A percentile compares a stretch with the other conserved stretches of the same genome.
These are phyloP conservation scores for Colletotrichum lini DNA, from an alignment of 2,329 filamentous ascomycete genomes.

Conservation along the genomic window DNA sequence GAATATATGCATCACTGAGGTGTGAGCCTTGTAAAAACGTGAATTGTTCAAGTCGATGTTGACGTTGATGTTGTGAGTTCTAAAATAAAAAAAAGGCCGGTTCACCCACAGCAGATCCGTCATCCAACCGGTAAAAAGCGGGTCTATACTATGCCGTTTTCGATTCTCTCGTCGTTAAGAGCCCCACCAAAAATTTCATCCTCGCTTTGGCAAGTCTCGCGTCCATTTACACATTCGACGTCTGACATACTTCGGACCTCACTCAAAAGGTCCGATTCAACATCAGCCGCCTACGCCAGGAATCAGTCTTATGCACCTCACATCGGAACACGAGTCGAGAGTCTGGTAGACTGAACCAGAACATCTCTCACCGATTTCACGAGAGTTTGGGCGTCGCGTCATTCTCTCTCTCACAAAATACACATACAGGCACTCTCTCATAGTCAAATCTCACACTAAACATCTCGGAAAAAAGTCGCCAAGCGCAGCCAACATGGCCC, in stretches of 20 bases:
- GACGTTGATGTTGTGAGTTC: constrained; percentile 4
- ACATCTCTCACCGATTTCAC: not conserved
- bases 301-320: not conserved
- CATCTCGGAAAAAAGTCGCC: not conserved
- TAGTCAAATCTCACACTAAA: not conserved
- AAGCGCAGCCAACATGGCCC: constrained; percentile 63
- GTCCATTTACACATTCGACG: constrained; percentile 18
- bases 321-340: not conserved
- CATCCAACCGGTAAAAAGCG: not conserved
- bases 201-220: not conserved
- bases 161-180: constrained; percentile 16
- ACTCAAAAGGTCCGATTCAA: not conserved
- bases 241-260: not conserved
- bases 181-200: constrained; percentile 41
- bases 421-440: not conserved
- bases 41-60: too few relatives aligned
- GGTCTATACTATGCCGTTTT: constrained; percentile 15
- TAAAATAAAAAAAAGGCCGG: not conserved
- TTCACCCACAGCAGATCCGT: not conserved
- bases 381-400: not conserved
- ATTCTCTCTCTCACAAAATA: too few relatives aligned
- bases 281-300: not conserved
- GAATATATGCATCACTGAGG: not conserved
- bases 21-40: not conserved
- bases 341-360: not conserved